phyloP scores from a whole-genome alignment of 805 yeast genomes.

The Ascoidea rubescens region DNA sequence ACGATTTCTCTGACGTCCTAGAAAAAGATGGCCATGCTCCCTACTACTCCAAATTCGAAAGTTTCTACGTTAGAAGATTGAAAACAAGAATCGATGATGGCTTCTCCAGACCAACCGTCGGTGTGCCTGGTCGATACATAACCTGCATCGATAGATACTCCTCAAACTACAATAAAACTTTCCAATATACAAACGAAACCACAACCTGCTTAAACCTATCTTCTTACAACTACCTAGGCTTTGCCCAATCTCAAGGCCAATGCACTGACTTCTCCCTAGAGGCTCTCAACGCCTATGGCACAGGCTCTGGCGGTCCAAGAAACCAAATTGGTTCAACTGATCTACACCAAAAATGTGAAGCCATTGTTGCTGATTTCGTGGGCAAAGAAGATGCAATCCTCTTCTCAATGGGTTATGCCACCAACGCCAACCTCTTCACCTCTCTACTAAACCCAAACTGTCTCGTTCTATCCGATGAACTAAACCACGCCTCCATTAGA shows the following conservation, averaged over 20 bases:
- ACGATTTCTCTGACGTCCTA: conserved; percentile 47
- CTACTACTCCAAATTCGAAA: conserved; percentile 86
- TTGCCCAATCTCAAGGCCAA: conserved; percentile 86
- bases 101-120: conserved; percentile 90
- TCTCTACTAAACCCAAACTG: conserved; percentile 78
- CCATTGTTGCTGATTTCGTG: conserved; percentile 65
- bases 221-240: conserved; percentile 89
- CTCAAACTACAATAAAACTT: conserved; percentile 48
- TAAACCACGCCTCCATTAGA: conserved; percentile 92
- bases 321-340: conserved; percentile 61
- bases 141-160: conserved; percentile 68
- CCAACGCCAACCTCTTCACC: conserved; percentile 80
- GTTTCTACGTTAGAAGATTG: conserved; percentile 85
- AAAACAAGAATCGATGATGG: conserved; percentile 87
- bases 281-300: conserved; percentile 54
- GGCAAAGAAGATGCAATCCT: conserved; percentile 83
- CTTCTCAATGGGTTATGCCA: conserved; percentile 91
- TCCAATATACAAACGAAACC: conserved; percentile 63
- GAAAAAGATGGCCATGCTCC: conserved; percentile 91
- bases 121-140: conserved; percentile 91
- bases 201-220: conserved; percentile 74
- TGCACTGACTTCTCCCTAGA: conserved; percentile 73
- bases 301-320: conserved; percentile 70
- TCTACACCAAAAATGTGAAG: conserved; percentile 63
- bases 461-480: conserved; percentile 82